Conservation (phyloP, 2,329 filamentous ascomycete genomes). For the Torrubiellomyces zombiae region DNA sequence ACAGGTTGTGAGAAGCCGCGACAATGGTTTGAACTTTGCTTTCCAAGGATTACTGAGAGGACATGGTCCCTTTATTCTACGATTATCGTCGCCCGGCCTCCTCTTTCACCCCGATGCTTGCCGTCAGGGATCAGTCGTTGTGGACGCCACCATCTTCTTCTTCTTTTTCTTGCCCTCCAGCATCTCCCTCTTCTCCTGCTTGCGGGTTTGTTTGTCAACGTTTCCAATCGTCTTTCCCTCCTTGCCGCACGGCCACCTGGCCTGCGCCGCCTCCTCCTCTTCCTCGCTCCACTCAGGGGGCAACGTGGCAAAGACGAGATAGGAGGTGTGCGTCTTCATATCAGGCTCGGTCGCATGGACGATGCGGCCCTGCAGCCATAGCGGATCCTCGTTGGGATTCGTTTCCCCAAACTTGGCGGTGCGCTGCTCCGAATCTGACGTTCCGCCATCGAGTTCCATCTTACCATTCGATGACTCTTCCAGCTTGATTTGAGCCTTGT, state of each 20-base stretch:
- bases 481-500: conserved; percentile 21
- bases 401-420: conserved; percentile 5
- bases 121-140: too few relatives aligned
- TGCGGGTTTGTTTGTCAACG: conserved; percentile 35
- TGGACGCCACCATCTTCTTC: too few relatives aligned
- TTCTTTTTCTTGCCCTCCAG: conserved; percentile 29
- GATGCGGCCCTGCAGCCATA: conserved; percentile 61
- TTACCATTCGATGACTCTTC: conserved; percentile 17
- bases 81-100: too few relatives aligned
- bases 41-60: too few relatives aligned
- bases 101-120: too few relatives aligned
- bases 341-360: conserved; percentile 73
- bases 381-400: conserved; percentile 21
- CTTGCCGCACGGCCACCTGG: conserved; percentile 45
- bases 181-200: conserved; percentile 38
- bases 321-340: conserved; percentile 92
- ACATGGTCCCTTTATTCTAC: too few relatives aligned
- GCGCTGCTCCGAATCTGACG: conserved; percentile 5
- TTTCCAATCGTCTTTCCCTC: conserved; percentile 35
- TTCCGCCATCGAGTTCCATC: conserved; percentile 21
- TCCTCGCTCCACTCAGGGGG: conserved; percentile 74
- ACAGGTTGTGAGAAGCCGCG: too few relatives aligned
- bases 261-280: conserved; percentile 54
- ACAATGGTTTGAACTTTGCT: too few relatives aligned
- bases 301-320: conserved; percentile 80